These are phyloP conservation scores for Ceraceosorus guamensis DNA, from an alignment of 1,284 basidiomycete genomes.

Conservation along the genomic window DNA sequence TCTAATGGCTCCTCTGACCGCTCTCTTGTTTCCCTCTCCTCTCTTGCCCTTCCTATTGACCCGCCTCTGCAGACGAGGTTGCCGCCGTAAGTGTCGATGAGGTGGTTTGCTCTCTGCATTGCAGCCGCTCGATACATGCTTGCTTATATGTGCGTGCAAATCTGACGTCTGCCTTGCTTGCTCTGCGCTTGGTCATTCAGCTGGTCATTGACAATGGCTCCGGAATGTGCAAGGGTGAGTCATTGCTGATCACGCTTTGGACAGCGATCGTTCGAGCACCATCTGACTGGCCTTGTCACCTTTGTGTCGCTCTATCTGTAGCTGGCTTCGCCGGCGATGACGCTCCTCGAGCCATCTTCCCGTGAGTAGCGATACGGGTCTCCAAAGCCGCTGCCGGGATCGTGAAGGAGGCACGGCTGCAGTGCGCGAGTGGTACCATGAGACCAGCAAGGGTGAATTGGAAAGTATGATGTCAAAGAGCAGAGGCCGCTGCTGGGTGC, in stretches of 20 bases:
- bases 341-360: slow-evolving; percentile 68
- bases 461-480: too few relatives aligned
- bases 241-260: too few relatives aligned
- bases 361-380: slow-evolving; percentile 49
- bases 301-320: slow-evolving; percentile 5
- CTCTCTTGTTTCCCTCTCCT: neutral
- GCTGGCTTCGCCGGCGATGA: slow-evolving; percentile 65
- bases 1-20: neutral
- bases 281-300: neutral
- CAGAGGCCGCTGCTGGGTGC: too few relatives aligned
- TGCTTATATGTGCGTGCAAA: too few relatives aligned
- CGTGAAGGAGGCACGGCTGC: too few relatives aligned
- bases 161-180: too few relatives aligned
- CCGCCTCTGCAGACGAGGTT: slow-evolving; percentile 45
- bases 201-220: slow-evolving; percentile 50
- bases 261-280: neutral
- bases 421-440: too few relatives aligned
- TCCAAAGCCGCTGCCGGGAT: too few relatives aligned
- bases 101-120: neutral
- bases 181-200: slow-evolving; percentile 15
- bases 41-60: neutral
- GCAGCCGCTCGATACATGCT: neutral
- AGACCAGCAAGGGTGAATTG: too few relatives aligned
- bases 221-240: slow-evolving; percentile 48
- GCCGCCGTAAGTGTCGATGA: slow-evolving; percentile 37